These are phyloP conservation scores for Solanum medicagineum DNA, from an alignment of 257 asterid genomes.

Conservation along the genomic window DNA sequence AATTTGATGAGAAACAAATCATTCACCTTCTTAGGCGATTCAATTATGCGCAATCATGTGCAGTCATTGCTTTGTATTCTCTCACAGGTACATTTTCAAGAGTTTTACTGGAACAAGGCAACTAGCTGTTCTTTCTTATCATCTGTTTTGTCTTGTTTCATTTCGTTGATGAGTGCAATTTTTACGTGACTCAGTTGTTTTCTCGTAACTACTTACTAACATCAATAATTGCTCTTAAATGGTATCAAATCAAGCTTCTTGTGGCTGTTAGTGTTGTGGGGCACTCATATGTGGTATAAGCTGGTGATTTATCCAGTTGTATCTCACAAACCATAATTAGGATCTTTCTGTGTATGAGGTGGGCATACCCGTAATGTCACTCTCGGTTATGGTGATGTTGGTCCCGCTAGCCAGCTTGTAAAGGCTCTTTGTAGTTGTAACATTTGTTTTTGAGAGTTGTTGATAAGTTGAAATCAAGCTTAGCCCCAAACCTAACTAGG, in stretches of 20 bases:
- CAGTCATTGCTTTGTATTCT: conserved; percentile 75
- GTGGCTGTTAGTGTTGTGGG: not conserved
- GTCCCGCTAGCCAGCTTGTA: not conserved
- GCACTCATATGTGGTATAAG: not conserved
- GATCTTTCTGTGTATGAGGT: not conserved
- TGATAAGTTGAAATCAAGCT: not conserved
- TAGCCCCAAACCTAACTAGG: not conserved
- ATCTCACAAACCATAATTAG: not conserved
- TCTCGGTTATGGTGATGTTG: not conserved
- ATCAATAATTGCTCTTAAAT: not conserved
- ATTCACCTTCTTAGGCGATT: conserved; percentile 67
- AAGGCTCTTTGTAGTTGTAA: not conserved
- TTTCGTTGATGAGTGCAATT: not conserved
- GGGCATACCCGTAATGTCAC: not conserved
- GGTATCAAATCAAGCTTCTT: not conserved
- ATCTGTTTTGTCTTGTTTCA: not conserved
- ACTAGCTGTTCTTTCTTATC: not conserved
- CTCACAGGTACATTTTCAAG: conserved; percentile 43
- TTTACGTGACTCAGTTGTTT: not conserved
- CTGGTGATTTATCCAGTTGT: not conserved
- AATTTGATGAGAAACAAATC: conserved; percentile 41
- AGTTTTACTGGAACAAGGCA: not conserved
- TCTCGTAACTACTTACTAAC: not conserved
- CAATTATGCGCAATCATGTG: conserved; percentile 76
- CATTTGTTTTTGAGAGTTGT: not conserved